phyloP scores from a whole-genome alignment of 1,284 basidiomycete genomes.

The Ceratobasidium sp. region DNA sequence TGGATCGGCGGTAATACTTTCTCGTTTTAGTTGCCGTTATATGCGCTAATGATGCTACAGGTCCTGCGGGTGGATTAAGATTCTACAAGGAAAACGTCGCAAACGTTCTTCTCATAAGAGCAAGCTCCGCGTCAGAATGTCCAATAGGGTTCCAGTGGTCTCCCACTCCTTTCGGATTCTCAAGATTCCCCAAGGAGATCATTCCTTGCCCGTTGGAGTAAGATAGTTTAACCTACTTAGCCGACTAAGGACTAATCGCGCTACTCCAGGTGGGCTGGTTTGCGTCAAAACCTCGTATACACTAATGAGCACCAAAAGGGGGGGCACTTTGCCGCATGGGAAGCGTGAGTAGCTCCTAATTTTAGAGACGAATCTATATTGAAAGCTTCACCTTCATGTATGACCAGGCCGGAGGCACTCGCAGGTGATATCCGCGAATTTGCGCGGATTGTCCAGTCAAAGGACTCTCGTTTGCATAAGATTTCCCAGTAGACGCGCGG shows the following conservation, averaged over 20 bases:
- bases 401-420: conserved; percentile 47
- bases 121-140: conserved; percentile 13
- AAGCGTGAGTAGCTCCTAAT: conserved; percentile 43
- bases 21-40: neutral
- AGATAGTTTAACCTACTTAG: neutral
- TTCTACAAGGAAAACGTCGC: conserved; percentile 49
- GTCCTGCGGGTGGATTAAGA: conserved; percentile 46
- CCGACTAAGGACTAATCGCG: neutral
- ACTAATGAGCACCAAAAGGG: conserved; percentile 46
- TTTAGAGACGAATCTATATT: neutral
- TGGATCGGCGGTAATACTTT: conserved; percentile 30
- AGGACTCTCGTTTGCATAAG: conserved; percentile 1
- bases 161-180: conserved; percentile 48
- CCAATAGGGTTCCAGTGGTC: conserved; percentile 35
- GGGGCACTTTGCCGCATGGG: conserved; percentile 51
- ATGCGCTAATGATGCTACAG: neutral
- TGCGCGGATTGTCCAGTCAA: conserved; percentile 36
- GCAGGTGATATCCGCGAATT: conserved; percentile 48
- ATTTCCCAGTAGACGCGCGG: neutral
- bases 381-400: neutral
- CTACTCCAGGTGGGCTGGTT: conserved; percentile 43
- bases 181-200: conserved; percentile 47
- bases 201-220: conserved; percentile 48
- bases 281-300: conserved; percentile 47
- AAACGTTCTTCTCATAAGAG: conserved; percentile 14